These are phyloP conservation scores for Penicillium riverlandense DNA, from an alignment of 495 filamentous ascomycete species.

Conservation along the genomic window DNA sequence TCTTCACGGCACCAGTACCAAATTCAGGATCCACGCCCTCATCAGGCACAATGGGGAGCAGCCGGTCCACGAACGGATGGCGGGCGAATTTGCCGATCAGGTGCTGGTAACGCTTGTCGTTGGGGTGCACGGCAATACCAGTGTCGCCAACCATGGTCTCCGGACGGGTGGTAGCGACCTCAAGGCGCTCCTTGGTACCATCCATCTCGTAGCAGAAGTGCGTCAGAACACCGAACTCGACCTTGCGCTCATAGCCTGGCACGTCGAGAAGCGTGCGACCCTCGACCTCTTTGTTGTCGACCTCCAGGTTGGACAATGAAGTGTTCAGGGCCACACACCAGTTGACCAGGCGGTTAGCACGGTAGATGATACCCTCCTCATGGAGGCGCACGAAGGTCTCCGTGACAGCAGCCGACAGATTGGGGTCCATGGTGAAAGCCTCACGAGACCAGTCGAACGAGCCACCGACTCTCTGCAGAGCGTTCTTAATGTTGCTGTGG, in stretches of 20 bases:
- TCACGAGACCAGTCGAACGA: slow-evolving; percentile 60
- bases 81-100: slow-evolving; percentile 62
- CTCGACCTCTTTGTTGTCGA: slow-evolving; percentile 64
- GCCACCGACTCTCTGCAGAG: slow-evolving; percentile 51
- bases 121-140: slow-evolving; percentile 70
- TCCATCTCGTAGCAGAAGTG: slow-evolving; percentile 68
- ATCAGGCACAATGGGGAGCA: slow-evolving; percentile 65
- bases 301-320: slow-evolving; percentile 70
- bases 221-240: slow-evolving; percentile 66
- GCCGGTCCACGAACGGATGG: slow-evolving; percentile 63
- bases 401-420: slow-evolving; percentile 59
- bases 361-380: slow-evolving; percentile 70
- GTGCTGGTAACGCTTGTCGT: slow-evolving; percentile 57
- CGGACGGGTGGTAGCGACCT: slow-evolving; percentile 70
- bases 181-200: slow-evolving; percentile 55
- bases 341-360: slow-evolving; percentile 69
- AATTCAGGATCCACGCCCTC: slow-evolving; percentile 65
- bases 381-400: slow-evolving; percentile 68
- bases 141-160: slow-evolving; percentile 81
- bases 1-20: slow-evolving; percentile 73
- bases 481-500: slow-evolving; percentile 53
- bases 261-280: slow-evolving; percentile 61
- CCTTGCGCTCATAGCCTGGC: slow-evolving; percentile 57
- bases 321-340: slow-evolving; percentile 70
- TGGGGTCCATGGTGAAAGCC: slow-evolving; percentile 68